A percentile compares a stretch with the other conserved stretches of the same genome.
phyloP scores from a whole-genome alignment of 306 rosid genomes.

The Sicyos edulis region DNA sequence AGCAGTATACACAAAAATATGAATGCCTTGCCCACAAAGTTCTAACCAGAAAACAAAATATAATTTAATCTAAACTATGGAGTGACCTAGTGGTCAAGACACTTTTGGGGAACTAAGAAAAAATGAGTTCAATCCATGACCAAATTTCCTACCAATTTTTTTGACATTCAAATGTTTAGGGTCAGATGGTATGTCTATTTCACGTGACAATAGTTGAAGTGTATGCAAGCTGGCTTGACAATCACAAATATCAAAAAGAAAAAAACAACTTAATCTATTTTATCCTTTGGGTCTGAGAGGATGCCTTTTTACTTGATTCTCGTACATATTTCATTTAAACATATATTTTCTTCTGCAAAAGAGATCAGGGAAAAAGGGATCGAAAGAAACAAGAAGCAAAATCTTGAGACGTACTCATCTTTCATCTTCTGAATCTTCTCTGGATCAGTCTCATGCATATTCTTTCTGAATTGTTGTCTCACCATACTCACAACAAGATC shows the following conservation, averaged over 20 bases:
- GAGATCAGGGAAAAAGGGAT: not conserved
- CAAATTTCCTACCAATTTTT: too few species aligned
- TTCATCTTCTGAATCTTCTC: slow-evolving; percentile 73
- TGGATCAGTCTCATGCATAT: slow-evolving; percentile 79
- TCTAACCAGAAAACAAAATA: not conserved
- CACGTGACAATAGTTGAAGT: too few species aligned
- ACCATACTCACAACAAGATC: slow-evolving; percentile 40
- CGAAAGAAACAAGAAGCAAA: not conserved
- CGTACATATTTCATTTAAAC: not conserved
- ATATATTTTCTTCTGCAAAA: not conserved
- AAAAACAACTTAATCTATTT: not conserved
- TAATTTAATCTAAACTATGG: not conserved
- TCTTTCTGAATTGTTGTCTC: slow-evolving; percentile 59
- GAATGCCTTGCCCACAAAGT: not conserved
- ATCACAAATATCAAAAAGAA: too few species aligned
- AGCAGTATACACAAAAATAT: slow-evolving; percentile 15
- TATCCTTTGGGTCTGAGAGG: not conserved
- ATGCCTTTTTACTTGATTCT: slow-evolving; percentile 4
- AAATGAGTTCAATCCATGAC: too few species aligned
- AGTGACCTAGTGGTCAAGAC: too few species aligned
- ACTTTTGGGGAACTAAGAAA: too few species aligned
- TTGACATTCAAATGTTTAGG: too few species aligned
- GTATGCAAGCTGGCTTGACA: too few species aligned
- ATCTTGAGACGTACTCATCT: slow-evolving; percentile 71
- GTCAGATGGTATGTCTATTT: too few species aligned